Percentiles rank a stretch among this genome's conserved stretches.
Conservation (phyloP, 345 rosid species). For the Anastatica hierochuntica region DNA sequence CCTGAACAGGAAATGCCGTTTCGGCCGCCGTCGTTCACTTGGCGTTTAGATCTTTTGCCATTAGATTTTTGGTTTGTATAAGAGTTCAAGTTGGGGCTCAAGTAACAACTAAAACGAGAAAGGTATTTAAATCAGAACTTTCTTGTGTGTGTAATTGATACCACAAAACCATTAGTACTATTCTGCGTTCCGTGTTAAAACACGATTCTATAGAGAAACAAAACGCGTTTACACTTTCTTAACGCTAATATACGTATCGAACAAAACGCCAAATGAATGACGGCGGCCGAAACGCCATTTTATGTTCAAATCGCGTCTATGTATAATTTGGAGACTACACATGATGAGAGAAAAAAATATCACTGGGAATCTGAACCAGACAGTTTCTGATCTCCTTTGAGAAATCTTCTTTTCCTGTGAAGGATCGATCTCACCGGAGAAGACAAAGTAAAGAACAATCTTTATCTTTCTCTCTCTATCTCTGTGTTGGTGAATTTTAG, state of each 20-base stretch:
- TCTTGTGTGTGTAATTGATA: not conserved
- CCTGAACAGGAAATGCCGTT: no score
- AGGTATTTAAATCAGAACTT: no score
- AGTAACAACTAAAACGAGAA: no score
- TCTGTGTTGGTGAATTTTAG: constrained; percentile 7
- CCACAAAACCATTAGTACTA: not conserved
- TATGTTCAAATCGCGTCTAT: no score
- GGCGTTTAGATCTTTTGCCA: no score
- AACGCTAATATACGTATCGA: not conserved
- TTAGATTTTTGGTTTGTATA: no score
- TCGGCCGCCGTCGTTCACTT: no score
- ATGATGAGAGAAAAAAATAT: no score
- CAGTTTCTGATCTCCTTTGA: constrained; percentile 23
- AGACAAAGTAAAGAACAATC: not conserved
- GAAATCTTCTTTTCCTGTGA: not conserved
- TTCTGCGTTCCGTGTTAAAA: constrained; percentile 7
- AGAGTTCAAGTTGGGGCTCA: no score
- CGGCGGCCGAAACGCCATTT: constrained; percentile 13
- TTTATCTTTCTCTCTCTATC: not conserved
- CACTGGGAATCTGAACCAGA: constrained; percentile 25
- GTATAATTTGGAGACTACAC: no score
- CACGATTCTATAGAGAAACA: no score
- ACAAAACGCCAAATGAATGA: constrained; percentile 11
- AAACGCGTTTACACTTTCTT: constrained; percentile 7
- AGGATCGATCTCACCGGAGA: constrained; percentile 24